A percentile compares a stretch with the other conserved stretches of the same genome.
Evolutionary conservation across 2,329 filamentous ascomycete genomes (phyloP).

Genomic region (Lasiodiplodia sp.): DNA sequence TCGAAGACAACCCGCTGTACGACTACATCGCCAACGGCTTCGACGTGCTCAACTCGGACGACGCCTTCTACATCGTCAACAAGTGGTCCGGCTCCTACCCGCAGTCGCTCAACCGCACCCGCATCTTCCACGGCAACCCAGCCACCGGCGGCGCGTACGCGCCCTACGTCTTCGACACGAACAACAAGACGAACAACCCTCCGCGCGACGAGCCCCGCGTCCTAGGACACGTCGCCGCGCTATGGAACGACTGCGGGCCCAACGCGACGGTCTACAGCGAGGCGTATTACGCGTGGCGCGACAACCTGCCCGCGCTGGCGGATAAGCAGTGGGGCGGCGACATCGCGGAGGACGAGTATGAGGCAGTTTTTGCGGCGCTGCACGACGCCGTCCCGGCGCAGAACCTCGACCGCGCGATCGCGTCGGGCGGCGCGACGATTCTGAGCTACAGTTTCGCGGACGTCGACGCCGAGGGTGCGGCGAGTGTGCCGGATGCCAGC

Average conservation of each 20-base stretch:
- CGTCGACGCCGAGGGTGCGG: neutral
- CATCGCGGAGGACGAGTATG: slow-evolving; percentile 35
- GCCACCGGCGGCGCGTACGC: slow-evolving; percentile 51
- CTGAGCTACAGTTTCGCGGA: slow-evolving; percentile 46
- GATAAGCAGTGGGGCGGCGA: slow-evolving; percentile 53
- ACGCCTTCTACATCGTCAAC: slow-evolving; percentile 62
- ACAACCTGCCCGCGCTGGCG: slow-evolving; percentile 54
- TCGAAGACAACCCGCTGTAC: slow-evolving; percentile 55
- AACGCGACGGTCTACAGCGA: slow-evolving; percentile 59
- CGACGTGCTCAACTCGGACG: slow-evolving; percentile 55
- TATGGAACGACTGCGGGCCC: slow-evolving; percentile 59
- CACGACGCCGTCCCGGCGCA: slow-evolving; percentile 52
- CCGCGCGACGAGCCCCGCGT: slow-evolving; percentile 49
- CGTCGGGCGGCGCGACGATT: no score
- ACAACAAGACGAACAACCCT: slow-evolving; percentile 58
- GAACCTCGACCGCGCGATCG: slow-evolving; percentile 50
- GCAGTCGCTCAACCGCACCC: slow-evolving; percentile 56
- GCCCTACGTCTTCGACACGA: slow-evolving; percentile 60
- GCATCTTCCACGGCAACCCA: slow-evolving; percentile 54
- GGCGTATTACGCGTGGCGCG: slow-evolving; percentile 56
- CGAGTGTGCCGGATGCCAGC: slow-evolving; percentile 44
- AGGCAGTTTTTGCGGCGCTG: slow-evolving; percentile 34
- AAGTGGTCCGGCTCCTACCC: slow-evolving; percentile 56
- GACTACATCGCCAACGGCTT: slow-evolving; percentile 51
- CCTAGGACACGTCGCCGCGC: slow-evolving; percentile 48